Conservation (phyloP, 2,329 filamentous ascomycete genomes). For the Periconia sp. region DNA sequence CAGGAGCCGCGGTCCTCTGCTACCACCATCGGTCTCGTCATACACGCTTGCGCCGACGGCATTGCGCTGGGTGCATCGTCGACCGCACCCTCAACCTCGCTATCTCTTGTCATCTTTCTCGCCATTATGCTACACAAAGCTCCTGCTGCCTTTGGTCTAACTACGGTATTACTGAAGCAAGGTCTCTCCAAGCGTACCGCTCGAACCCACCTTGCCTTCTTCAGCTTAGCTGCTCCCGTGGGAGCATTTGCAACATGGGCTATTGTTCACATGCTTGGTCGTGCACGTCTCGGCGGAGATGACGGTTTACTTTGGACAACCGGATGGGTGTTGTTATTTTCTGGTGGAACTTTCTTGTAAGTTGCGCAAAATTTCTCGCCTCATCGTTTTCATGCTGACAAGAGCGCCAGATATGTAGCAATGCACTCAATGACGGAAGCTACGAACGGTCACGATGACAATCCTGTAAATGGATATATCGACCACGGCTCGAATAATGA, state of each 20-base stretch:
- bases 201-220: conserved; percentile 81
- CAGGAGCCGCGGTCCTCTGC: conserved; percentile 24
- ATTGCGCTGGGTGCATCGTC: conserved; percentile 92
- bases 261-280: conserved; percentile 72
- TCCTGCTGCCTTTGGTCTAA: conserved; percentile 91
- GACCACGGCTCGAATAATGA: conserved; percentile 53
- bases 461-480: conserved; percentile 53
- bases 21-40: conserved; percentile 88
- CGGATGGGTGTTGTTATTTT: conserved; percentile 91
- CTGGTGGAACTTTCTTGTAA: conserved; percentile 92
- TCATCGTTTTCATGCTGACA: not conserved
- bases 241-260: conserved; percentile 85
- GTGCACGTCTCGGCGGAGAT: conserved; percentile 59
- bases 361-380: conserved; percentile 35
- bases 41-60: conserved; percentile 91
- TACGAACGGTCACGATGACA: conserved; percentile 38
- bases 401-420: conserved; percentile 79
- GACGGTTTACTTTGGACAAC: conserved; percentile 80
- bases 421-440: conserved; percentile 98
- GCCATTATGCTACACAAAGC: conserved; percentile 98
- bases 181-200: conserved; percentile 85
- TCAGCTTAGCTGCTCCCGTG: conserved; percentile 85
- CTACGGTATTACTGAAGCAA: conserved; percentile 85
- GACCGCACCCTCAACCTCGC: conserved; percentile 57
- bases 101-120: conserved; percentile 90